Conservation (phyloP, 371 early-diverging fungal species). For the Mortierella sp. region DNA sequence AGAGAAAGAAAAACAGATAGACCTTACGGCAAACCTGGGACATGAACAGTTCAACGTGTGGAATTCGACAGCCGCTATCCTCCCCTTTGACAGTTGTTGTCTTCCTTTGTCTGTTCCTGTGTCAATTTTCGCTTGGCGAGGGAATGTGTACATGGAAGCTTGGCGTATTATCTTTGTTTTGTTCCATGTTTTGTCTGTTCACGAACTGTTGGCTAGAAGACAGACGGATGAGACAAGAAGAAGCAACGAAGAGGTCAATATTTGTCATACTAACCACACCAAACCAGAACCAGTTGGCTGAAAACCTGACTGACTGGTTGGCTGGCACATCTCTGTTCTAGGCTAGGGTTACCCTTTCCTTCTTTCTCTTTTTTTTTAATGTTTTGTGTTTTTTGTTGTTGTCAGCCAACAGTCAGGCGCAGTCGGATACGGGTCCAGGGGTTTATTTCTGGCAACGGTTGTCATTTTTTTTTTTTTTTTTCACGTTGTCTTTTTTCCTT, state of each 20-base stretch:
- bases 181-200: not conserved
- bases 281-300: not conserved
- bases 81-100: not conserved
- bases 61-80: not conserved
- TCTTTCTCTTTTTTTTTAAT: not conserved
- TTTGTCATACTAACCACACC: not conserved
- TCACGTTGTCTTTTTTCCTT: not conserved
- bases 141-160: not conserved
- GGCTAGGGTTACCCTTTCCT: not conserved
- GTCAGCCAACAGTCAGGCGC: not conserved
- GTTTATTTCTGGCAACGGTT: slow-evolving; percentile 1
- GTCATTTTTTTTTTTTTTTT: not conserved
- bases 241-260: not conserved
- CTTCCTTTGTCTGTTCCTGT: not conserved
- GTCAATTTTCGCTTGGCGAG: not conserved
- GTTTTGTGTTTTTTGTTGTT: not conserved
- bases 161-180: not conserved
- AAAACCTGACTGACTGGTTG: not conserved
- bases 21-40: not conserved
- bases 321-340: not conserved
- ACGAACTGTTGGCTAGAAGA: not conserved
- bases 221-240: not conserved
- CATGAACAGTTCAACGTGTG: not conserved
- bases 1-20: not conserved
- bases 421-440: not conserved